Evolutionary conservation across 2,329 filamentous ascomycete species (phyloP), one percentile per base, ranked within the genome.

Genomic region (Fusarium paranaense): DNA sequence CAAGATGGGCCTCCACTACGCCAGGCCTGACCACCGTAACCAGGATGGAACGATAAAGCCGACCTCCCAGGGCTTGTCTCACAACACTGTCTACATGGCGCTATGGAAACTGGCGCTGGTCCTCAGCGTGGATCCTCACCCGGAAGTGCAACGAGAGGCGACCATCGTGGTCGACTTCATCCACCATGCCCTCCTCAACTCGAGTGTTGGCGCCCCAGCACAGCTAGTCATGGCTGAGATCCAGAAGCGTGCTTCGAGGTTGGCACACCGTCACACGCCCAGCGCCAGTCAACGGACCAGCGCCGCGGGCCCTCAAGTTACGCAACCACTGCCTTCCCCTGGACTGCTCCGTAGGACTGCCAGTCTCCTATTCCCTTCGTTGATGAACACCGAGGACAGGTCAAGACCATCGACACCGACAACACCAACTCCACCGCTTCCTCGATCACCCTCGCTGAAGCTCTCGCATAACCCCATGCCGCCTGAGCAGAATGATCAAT

Each of bases 71-170:
- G 89, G 90, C 1, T 83, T 94, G 13, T 95, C 95, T 14, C 92
- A 94, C 73, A 97, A 97, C 79, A 98, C 95, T 0, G 94, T 98
- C 20, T 98, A 97, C 81, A 93, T 95, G 33, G 94, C 95, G 1
- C 93, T 97, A 71, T 99, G 97, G 97, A 97, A 97, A 81, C 94
- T 98, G 78, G 88, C 97, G 50, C 86, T 98, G 68, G 94, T 97
- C 71, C 88, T 98, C 82, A 96, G 95, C 52, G 94, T 97, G 20
- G 97, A 99, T 80, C 96, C 97, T 45, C 95, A 98, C 80, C 95
- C 96, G 2, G 96, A 98, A 80, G 94, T 98, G 37, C 94, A 97
- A 72, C 90, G 93, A 74, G 94, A 97, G 81, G 96, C 95, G 11
- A 92, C 91, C 7, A 88, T 93, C n/a, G 91, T 98, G 52, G 90